These are phyloP conservation scores for Priceomyces carsonii DNA, from an alignment of 805 yeast species.

Conservation along the genomic window DNA sequence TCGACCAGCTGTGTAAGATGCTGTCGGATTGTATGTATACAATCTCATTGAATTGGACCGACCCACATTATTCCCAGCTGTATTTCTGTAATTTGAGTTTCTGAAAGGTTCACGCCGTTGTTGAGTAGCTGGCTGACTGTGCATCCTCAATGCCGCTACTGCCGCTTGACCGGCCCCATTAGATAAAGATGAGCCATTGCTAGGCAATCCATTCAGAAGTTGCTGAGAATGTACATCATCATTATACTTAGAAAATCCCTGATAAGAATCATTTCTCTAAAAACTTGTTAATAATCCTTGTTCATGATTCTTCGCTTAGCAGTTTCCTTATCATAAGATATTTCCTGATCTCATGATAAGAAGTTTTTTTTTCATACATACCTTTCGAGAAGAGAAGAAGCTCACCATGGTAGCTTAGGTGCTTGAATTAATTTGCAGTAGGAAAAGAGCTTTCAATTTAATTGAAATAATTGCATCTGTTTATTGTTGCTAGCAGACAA, in stretches of 20 bases:
- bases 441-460: not conserved
- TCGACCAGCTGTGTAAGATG: constrained; percentile 39
- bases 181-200: constrained; percentile 22
- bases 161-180: constrained; percentile 44
- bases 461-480: not conserved
- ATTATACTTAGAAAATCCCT: constrained; percentile 36
- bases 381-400: constrained; percentile 9
- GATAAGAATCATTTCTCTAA: constrained; percentile 21
- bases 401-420: constrained; percentile 3
- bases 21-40: constrained; percentile 39
- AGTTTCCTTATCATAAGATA: not conserved
- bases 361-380: too few species aligned
- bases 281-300: too few species aligned
- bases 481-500: constrained; percentile 1
- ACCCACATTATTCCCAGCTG: constrained; percentile 15
- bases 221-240: constrained; percentile 23
- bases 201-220: constrained; percentile 22
- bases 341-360: too few species aligned
- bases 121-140: constrained; percentile 18
- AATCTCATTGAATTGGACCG: constrained; percentile 36
- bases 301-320: not conserved
- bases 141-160: constrained; percentile 38
- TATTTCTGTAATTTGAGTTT: constrained; percentile 16
- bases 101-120: constrained; percentile 4
- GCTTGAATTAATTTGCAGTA: not conserved